phyloP scores from a whole-genome alignment of 1,139 yeast genomes.

The Pneumocystis sp. region DNA sequence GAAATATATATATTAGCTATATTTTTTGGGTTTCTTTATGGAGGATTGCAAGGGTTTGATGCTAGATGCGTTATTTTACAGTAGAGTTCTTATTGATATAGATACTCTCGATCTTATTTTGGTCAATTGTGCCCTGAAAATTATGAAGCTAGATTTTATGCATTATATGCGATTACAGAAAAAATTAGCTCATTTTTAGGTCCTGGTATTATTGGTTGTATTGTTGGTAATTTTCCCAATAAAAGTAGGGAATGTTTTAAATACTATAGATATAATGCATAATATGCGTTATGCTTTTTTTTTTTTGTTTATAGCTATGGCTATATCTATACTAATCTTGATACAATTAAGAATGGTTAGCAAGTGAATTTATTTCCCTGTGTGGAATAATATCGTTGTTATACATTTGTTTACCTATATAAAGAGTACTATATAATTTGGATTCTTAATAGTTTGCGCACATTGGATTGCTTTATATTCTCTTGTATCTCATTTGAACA shows the following conservation, averaged over 20 bases:
- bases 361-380: neutral
- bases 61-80: neutral
- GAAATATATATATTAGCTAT: slow-evolving; percentile 53
- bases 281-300: slow-evolving; percentile 54
- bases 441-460: too few species aligned
- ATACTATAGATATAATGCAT: slow-evolving; percentile 52
- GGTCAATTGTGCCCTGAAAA: slow-evolving; percentile 53
- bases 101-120: slow-evolving; percentile 44
- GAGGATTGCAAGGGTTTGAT: slow-evolving; percentile 41
- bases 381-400: neutral
- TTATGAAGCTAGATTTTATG: slow-evolving; percentile 53
- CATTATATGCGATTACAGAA: slow-evolving; percentile 56
- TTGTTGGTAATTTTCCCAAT: neutral
- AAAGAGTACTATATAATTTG: too few species aligned
- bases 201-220: slow-evolving; percentile 43
- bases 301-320: slow-evolving; percentile 37
- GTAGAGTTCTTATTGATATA: neutral
- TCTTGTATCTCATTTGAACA: too few species aligned
- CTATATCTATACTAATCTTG: slow-evolving; percentile 40
- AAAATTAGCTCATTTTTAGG: slow-evolving; percentile 60
- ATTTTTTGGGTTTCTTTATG: slow-evolving; percentile 58
- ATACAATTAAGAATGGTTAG: neutral
- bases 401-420: neutral
- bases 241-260: neutral
- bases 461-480: too few species aligned